Evolutionary conservation across 2,329 filamentous ascomycete genomes (phyloP).

Genomic region (Dactylellina cionopaga): DNA sequence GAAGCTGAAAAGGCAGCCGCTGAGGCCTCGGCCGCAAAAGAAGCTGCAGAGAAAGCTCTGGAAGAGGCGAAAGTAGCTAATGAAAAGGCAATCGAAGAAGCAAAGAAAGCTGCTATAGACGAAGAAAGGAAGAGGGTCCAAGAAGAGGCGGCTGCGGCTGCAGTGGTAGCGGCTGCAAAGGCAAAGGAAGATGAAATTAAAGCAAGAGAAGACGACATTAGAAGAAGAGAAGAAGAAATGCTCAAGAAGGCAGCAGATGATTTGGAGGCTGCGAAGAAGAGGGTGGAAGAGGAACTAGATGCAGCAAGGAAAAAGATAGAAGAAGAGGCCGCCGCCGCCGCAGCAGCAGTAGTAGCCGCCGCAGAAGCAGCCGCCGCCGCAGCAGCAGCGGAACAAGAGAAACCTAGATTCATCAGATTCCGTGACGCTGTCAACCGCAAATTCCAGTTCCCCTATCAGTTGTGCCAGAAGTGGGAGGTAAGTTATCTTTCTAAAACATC

Average conservation of each 20-base stretch:
- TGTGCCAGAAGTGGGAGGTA: slow-evolving; percentile 86
- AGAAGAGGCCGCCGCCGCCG: slow-evolving; percentile 61
- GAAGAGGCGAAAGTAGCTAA: slow-evolving; percentile 57
- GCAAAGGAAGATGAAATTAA: slow-evolving; percentile 33
- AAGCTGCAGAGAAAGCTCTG: slow-evolving; percentile 40
- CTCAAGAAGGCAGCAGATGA: slow-evolving; percentile 59
- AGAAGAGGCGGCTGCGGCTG: slow-evolving; percentile 6
- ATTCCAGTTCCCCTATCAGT: slow-evolving; percentile 88
- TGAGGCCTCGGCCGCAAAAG: slow-evolving; percentile 57
- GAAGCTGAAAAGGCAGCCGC: slow-evolving; percentile 46
- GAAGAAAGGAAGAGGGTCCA: slow-evolving; percentile 37
- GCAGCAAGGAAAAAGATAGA: slow-evolving; percentile 64
- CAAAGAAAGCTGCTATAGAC: slow-evolving; percentile 20
- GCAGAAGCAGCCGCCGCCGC: slow-evolving; percentile 59
- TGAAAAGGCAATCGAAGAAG: slow-evolving; percentile 32
- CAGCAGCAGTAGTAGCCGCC: slow-evolving; percentile 19
- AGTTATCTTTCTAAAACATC: slow-evolving; percentile 58
- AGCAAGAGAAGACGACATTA: slow-evolving; percentile 40
- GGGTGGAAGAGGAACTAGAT: slow-evolving; percentile 58
- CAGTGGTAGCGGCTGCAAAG: slow-evolving; percentile 7
- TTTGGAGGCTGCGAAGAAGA: slow-evolving; percentile 64
- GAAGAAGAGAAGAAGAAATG: slow-evolving; percentile 53
- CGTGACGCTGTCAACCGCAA: slow-evolving; percentile 91
- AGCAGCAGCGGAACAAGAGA: slow-evolving; percentile 63
- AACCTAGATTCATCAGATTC: slow-evolving; percentile 82